A percentile compares a stretch with the other conserved stretches of the same genome.
phyloP scores from a whole-genome alignment of 2,329 filamentous ascomycete species.

The Bipolaris oryzae region DNA sequence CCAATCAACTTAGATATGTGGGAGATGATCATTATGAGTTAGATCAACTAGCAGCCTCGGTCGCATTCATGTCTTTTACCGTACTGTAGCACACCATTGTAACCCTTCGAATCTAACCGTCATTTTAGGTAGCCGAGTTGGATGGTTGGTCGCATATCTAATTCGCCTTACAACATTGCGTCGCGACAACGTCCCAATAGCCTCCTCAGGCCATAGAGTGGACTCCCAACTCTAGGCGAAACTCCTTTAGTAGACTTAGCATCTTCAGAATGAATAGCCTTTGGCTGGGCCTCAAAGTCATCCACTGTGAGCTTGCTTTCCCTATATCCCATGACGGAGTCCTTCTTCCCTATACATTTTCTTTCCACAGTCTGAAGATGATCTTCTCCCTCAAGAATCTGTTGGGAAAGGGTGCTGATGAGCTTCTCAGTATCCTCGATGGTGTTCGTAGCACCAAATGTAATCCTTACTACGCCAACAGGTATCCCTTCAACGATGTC shows the following conservation, averaged over 20 bases:
- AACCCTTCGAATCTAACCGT: no score
- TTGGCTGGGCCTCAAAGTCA: neutral
- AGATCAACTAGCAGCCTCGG: no score
- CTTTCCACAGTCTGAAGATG: neutral
- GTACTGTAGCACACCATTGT: no score
- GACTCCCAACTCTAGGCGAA: neutral
- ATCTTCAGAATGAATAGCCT: neutral
- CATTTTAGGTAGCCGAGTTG: no score
- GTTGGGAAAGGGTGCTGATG: neutral
- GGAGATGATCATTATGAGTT: no score
- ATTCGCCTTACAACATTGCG: neutral
- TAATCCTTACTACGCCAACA: slow-evolving; percentile 66
- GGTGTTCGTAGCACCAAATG: slow-evolving; percentile 67
- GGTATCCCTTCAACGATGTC: slow-evolving; percentile 60
- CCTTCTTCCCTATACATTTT: neutral
- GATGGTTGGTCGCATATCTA: no score
- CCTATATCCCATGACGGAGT: neutral
- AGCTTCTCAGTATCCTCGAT: slow-evolving; percentile 57
- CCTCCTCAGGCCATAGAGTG: neutral
- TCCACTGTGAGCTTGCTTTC: neutral
- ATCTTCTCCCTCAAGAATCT: neutral
- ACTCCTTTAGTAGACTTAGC: neutral
- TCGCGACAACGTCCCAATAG: neutral
- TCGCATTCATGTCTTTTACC: no score
- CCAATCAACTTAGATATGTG: no score